Base-by-base conservation (phyloP, 2,329 filamentous ascomycete genomes). In the Lasiodiplodia citricola region DNA sequence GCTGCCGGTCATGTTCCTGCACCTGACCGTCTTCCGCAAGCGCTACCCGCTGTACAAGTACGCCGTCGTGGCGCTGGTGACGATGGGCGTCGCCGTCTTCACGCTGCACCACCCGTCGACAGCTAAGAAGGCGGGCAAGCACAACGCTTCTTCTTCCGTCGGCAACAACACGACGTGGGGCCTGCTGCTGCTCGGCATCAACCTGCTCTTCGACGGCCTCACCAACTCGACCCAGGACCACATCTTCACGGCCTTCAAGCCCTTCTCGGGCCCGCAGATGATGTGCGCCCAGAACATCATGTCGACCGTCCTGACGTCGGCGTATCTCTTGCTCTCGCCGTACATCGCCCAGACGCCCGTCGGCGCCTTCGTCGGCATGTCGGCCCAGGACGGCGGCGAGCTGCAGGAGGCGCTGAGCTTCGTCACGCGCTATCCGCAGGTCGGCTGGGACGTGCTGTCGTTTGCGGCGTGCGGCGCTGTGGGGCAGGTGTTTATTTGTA, bases 241-340 rank as follows among this genome's bases (percentile, higher is more conserved):
- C 80, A 93, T 99, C 79, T 97, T 98, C 79, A 80, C 83, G 31
- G 77, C 81, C 1, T 97, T 94, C 81, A 89, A 88, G 72, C 90
- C 91, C 16, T 97, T 96, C 79, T 88, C 89, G 2, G 96, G 96
- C 11, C 94, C 95, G 70, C 96, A 99, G 86, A 99, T 99, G 96
- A 99, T 99, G 96, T 96, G 94, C 78, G 94, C 95, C 50, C 93
- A 97, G 81, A 99, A 98, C 79, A 84, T 97, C 68, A 91, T 98
- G 80, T 91, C 88, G 74, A 95, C 94, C 3, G 77, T 89, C 57
- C 84, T 98, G 68, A 98, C 94, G 3, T 85, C 87, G 23, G 77
- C 83, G 0, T 98, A 97, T 76, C 88, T 99, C 55, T 72, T 95
- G 21, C 76, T 94, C 23, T 92, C 90, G 74, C 96, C 96, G 0